phyloP scores from a whole-genome alignment of 202 grass and related monocot species.

The Musa balbisiana region DNA sequence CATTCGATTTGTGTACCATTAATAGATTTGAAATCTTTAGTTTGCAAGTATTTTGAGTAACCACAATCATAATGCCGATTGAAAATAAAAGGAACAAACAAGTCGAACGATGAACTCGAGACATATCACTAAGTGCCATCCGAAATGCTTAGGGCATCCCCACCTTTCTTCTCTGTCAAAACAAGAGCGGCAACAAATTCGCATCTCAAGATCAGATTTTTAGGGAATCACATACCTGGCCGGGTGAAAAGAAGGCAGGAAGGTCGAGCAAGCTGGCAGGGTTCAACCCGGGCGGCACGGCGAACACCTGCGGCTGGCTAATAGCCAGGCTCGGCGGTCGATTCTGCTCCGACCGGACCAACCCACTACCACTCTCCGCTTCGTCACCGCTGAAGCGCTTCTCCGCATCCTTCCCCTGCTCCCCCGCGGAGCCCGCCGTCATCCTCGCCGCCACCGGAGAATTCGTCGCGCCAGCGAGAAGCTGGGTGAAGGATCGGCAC shows the following conservation, averaged over 20 bases:
- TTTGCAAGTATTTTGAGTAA: no score
- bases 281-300: conserved; percentile 59
- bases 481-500: conserved; percentile 65
- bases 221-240: conserved; percentile 36
- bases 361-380: conserved; percentile 29
- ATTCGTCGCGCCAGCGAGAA: conserved; percentile 42
- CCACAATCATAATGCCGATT: no score
- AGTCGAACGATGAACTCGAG: background rate
- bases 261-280: conserved; percentile 59
- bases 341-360: conserved; percentile 31
- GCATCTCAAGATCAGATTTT: background rate
- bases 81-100: background rate
- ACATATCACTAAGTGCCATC: background rate
- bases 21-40: no score
- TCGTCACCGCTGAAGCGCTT: conserved; percentile 20
- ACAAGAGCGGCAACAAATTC: background rate
- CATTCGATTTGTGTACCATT: no score
- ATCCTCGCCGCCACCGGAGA: conserved; percentile 30
- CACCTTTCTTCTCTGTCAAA: background rate
- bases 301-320: conserved; percentile 31
- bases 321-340: conserved; percentile 35
- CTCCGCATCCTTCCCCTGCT: conserved; percentile 25
- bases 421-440: conserved; percentile 9
- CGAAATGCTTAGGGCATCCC: background rate
- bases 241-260: conserved; percentile 63